These are phyloP conservation scores for Hysterium pulicare DNA, from an alignment of 2,329 filamentous ascomycete genomes.

Conservation along the genomic window DNA sequence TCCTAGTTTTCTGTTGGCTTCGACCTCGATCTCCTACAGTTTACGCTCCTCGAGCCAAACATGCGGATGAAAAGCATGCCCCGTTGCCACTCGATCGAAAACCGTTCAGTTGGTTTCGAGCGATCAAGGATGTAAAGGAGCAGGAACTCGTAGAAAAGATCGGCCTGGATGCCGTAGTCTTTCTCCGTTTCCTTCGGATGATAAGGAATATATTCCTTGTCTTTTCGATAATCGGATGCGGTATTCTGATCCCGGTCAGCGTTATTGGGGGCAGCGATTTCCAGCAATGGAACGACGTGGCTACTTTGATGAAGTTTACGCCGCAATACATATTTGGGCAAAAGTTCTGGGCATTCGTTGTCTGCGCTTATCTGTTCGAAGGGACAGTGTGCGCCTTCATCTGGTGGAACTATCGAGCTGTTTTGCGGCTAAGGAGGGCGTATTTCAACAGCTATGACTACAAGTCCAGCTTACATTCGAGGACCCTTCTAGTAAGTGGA, in stretches of 20 bases:
- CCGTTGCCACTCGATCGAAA: slow-evolving; percentile 81
- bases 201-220: slow-evolving; percentile 81
- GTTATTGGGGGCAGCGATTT: slow-evolving; percentile 42
- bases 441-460: slow-evolving; percentile 88
- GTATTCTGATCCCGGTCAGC: slow-evolving; percentile 79
- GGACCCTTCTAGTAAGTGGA: slow-evolving; percentile 51
- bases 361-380: slow-evolving; percentile 63
- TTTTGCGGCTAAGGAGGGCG: slow-evolving; percentile 65
- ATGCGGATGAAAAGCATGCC: slow-evolving; percentile 85
- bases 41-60: slow-evolving; percentile 89
- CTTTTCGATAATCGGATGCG: slow-evolving; percentile 69
- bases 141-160: slow-evolving; percentile 73
- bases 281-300: slow-evolving; percentile 24
- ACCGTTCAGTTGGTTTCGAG: slow-evolving; percentile 80
- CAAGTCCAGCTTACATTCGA: slow-evolving; percentile 77
- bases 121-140: slow-evolving; percentile 74
- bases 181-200: slow-evolving; percentile 85
- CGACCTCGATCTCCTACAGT: slow-evolving; percentile 87
- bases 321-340: slow-evolving; percentile 52
- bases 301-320: slow-evolving; percentile 53
- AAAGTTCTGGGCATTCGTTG: slow-evolving; percentile 58
- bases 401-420: slow-evolving; percentile 81
- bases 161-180: slow-evolving; percentile 86
- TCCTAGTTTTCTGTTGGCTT: slow-evolving; percentile 80
- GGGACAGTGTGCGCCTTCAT: slow-evolving; percentile 72